Evolutionary conservation across 768 basidiomycete species (phyloP).

Genomic region (Leccinellum albellum): DNA sequence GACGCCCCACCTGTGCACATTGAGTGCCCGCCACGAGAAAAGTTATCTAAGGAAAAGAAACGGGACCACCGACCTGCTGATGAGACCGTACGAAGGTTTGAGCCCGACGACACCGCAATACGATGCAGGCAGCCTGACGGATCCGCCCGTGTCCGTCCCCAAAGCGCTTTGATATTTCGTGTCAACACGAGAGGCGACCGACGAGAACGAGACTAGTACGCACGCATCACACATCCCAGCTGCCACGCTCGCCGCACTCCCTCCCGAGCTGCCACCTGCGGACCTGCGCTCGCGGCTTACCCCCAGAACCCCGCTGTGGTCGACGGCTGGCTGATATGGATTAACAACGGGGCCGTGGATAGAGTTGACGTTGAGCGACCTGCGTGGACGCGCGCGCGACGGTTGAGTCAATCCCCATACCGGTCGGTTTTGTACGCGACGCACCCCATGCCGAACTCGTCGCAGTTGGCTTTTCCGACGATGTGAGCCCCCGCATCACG

Average conservation of each 20-base stretch:
- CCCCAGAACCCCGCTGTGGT: conserved; percentile 18
- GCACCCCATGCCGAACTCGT: conserved; percentile 99
- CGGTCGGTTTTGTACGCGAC: conserved; percentile 17
- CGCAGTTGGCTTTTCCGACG: conserved; percentile 89
- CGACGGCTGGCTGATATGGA: conserved; percentile 44
- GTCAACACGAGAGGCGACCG: not conserved
- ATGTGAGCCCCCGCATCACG: conserved; percentile 60
- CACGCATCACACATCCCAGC: conserved; percentile 81
- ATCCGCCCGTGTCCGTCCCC: conserved; percentile 95
- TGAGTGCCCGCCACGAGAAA: conserved; percentile 2
- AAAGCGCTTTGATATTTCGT: conserved; percentile 56
- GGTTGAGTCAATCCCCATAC: not conserved
- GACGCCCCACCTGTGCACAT: conserved; percentile 71
- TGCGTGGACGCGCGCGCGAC: conserved; percentile 21
- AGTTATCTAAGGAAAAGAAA: not conserved
- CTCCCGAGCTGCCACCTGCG: conserved; percentile 93
- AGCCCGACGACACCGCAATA: conserved; percentile 91
- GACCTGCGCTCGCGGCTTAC: conserved; percentile 44
- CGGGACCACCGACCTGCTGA: conserved; percentile 63
- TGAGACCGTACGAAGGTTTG: conserved; percentile 91
- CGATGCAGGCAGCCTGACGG: conserved; percentile 86
- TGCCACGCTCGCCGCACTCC: conserved; percentile 91
- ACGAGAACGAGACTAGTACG: conserved; percentile 30
- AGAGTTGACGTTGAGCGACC: conserved; percentile 75
- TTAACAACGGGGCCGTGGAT: conserved; percentile 78